Conservation (phyloP, 768 basidiomycete genomes). For the Pulveroboletus sp. region DNA sequence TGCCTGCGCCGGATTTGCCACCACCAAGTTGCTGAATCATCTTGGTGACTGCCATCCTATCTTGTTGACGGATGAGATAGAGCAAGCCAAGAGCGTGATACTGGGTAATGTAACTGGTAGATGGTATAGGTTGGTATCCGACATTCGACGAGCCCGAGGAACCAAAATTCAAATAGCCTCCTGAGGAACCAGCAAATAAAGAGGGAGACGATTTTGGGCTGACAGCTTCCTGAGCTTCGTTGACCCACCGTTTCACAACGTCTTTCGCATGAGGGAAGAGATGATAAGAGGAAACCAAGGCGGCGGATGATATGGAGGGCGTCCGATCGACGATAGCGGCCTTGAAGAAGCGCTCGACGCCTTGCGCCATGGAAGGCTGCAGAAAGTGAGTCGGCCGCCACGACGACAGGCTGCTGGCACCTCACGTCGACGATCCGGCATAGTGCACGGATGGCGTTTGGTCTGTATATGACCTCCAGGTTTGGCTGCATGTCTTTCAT, state of each 20-base stretch:
- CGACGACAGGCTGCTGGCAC: slow-evolving; percentile 33
- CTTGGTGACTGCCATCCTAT: slow-evolving; percentile 98
- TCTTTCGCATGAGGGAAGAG: slow-evolving; percentile 91
- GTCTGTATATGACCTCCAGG: slow-evolving; percentile 95
- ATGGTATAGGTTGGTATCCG: slow-evolving; percentile 74
- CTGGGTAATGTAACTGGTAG: slow-evolving; percentile 90
- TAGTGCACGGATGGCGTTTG: slow-evolving; percentile 94
- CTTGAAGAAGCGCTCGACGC: slow-evolving; percentile 98
- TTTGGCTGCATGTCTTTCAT: slow-evolving; percentile 99
- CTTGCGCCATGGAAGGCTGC: slow-evolving; percentile 99
- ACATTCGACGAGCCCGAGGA: slow-evolving; percentile 46
- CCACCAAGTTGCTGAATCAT: slow-evolving; percentile 98
- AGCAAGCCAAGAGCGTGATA: slow-evolving; percentile 94
- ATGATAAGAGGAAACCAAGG: slow-evolving; percentile 96
- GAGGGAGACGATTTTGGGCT: slow-evolving; percentile 76
- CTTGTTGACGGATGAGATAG: slow-evolving; percentile 93
- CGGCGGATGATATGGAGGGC: slow-evolving; percentile 91
- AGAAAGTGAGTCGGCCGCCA: slow-evolving; percentile 5
- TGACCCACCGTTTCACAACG: slow-evolving; percentile 98
- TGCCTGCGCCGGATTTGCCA: slow-evolving; percentile 78
- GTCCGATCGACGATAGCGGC: slow-evolving; percentile 97
- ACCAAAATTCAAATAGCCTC: slow-evolving; percentile 74
- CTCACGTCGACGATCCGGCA: slow-evolving; percentile 96
- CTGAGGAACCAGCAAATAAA: slow-evolving; percentile 54
- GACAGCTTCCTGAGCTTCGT: slow-evolving; percentile 95